A percentile compares a stretch with the other conserved stretches of the same genome.
Conservation (phyloP, 2,329 filamentous ascomycete species). For the Ceratocystis diversiconidia region DNA sequence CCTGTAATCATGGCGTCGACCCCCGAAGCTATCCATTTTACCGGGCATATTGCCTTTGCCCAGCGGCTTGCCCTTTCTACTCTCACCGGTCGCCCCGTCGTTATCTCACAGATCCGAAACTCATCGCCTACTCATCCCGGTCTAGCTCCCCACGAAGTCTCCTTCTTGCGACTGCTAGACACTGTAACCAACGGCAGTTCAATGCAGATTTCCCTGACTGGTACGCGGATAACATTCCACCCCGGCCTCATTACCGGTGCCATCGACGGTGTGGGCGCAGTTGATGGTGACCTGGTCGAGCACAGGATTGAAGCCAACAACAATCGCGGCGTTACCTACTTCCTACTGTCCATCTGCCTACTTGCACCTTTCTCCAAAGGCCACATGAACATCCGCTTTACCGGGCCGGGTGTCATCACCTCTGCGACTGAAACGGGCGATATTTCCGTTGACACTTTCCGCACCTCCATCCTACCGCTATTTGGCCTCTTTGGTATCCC, state of each 20-base stretch:
- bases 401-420: slow-evolving; percentile 85
- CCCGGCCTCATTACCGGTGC: slow-evolving; percentile 85
- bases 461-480: slow-evolving; percentile 79
- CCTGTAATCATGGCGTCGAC: slow-evolving; percentile 28
- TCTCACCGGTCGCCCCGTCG: slow-evolving; percentile 74
- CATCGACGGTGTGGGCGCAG: slow-evolving; percentile 58
- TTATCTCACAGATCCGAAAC: slow-evolving; percentile 87
- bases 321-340: slow-evolving; percentile 76
- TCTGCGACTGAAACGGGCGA: slow-evolving; percentile 71
- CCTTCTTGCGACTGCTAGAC: slow-evolving; percentile 87
- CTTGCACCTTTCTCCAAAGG: slow-evolving; percentile 87
- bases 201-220: slow-evolving; percentile 92
- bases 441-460: slow-evolving; percentile 81
- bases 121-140: slow-evolving; percentile 76
- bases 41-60: slow-evolving; percentile 67
- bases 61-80: slow-evolving; percentile 81
- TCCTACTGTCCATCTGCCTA: slow-evolving; percentile 75
- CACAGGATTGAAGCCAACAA: slow-evolving; percentile 68
- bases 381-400: slow-evolving; percentile 78
- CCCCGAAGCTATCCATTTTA: slow-evolving; percentile 54
- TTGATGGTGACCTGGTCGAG: slow-evolving; percentile 57
- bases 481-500: slow-evolving; percentile 82
- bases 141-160: slow-evolving; percentile 83
- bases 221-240: slow-evolving; percentile 81
- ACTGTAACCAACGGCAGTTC: slow-evolving; percentile 86